Evolutionary conservation across 2,329 filamentous ascomycete genomes (phyloP), one percentile per base, ranked within the genome.

Genomic region (Fusarium illudens): DNA sequence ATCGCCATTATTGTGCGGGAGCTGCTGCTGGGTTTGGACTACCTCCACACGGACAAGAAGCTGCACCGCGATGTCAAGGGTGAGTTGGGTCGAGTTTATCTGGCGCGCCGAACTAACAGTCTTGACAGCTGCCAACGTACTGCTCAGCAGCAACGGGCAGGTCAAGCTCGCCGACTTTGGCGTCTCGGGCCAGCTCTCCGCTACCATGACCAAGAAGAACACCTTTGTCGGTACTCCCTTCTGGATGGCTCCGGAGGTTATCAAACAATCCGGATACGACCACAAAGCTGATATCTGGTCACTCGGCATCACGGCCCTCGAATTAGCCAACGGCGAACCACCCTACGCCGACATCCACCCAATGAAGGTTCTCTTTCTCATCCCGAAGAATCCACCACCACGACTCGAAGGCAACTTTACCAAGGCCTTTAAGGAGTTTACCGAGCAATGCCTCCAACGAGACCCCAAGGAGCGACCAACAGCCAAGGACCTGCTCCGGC

Each of bases 201-300:
- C 95, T 7, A 99, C 95, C 51, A 98, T 98, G 94, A 97, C 95
- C 66, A 98, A 98, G 85, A 98, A 98, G 83, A 98, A 98, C 77
- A 98, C 95, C 0, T 99, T 98, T 78, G 95, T 99, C 30, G 96
- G 96, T 32, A 98, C 95, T 0, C 95, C 96, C 1, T 99, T 98
- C 78, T 99, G 96, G 96, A 99, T 99, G 95, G 95, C 96, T 3
- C 95, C 95, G 11, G 95, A 99, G 81, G 95, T 98, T 58, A 99
- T 99, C 79, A 97, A 97, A 81, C 95, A 99, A 79, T 97, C 94
- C 60, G 95, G 95, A 50, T 97, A 98, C 82, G 95, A 97, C 79
- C 93, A 97, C 82, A 97, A 97, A 81, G 95, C 95, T 44, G 95
- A 98, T 76, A 97, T 98, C 61, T 98, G 95, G 95, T 97, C 95